These are phyloP conservation scores for Cladosporium oxysporum DNA, from an alignment of 2,329 filamentous ascomycete genomes.

Conservation along the genomic window DNA sequence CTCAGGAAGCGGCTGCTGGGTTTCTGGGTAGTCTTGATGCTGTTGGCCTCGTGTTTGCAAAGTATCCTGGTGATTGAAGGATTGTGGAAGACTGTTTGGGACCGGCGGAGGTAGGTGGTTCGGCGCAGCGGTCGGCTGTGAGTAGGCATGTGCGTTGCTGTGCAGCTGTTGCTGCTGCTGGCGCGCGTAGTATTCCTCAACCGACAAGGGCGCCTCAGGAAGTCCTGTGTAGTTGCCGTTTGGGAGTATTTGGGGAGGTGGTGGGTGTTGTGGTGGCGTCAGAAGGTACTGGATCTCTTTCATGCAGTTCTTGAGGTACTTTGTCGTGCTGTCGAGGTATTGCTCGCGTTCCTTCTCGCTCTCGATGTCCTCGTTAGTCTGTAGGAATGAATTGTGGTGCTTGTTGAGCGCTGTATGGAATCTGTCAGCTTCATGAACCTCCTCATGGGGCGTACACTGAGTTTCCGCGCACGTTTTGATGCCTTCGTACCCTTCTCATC, in stretches of 20 bases:
- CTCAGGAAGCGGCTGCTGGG: conserved; percentile 40
- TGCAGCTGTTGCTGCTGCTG: conserved; percentile 47
- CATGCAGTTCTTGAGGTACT: conserved; percentile 65
- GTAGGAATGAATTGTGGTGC: conserved; percentile 53
- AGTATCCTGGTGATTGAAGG: conserved; percentile 25
- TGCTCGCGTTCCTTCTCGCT: conserved; percentile 57
- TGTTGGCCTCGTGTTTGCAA: conserved; percentile 23
- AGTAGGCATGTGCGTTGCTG: conserved; percentile 25
- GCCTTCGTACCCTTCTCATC: conserved; percentile 26
- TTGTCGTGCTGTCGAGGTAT: conserved; percentile 63
- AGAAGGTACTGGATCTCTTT: conserved; percentile 70
- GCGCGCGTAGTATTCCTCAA: conserved; percentile 62
- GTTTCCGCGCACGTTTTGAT: conserved; percentile 27
- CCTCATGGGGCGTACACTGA: neutral
- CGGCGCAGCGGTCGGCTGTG: conserved; percentile 47
- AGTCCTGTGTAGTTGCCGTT: conserved; percentile 38
- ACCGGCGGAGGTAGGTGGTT: conserved; percentile 62
- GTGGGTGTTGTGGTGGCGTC: conserved; percentile 63
- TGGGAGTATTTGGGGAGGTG: conserved; percentile 51
- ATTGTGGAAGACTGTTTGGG: conserved; percentile 33
- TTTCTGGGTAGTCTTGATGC: conserved; percentile 42
- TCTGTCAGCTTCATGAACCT: conserved; percentile 24
- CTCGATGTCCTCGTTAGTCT: conserved; percentile 46
- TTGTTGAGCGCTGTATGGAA: conserved; percentile 45
- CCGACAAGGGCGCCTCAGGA: conserved; percentile 55